Evolutionary conservation across 2,329 filamentous ascomycete species (phyloP), one percentile per base, ranked within the genome.

Genomic region (Ilyonectria robusta): DNA sequence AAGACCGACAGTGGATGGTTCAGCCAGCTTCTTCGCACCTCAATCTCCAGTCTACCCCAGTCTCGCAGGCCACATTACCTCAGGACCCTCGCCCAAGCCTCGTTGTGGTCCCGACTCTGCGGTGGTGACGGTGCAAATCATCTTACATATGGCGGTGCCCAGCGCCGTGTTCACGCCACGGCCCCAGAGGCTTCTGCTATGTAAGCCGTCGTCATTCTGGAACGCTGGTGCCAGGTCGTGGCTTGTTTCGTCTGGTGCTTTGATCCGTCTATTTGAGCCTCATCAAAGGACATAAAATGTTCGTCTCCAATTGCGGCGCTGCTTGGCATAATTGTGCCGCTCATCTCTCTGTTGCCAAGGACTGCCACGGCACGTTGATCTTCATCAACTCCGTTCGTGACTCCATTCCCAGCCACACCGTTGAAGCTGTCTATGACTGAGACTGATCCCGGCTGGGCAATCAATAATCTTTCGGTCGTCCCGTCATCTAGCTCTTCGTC

Each of bases 111-210:
- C 68, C 51, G 59, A 50, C 51, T 65, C 15, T 62, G 6, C 70
- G 72, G 70, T 74, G 70, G 56, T 62, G 37, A 59, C 70, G 72
- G 70, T 72, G 55, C 60, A 63, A 57, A 59, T 67, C 58, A 58
- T 40, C 23, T 42, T 19, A 55, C 31, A 26, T 23, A 60, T 51
- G 37, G 26, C 46, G 40, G 46, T 62, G 54, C 47, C 67, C 65
- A 55, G 57, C 51, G 60, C 55, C 47, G 50, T 62, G 65, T 63
- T 61, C 59, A 26, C 68, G 65, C 62, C 59, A 73, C 64, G 66
- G 60, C 63, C 66, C 59, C 47, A 53, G 55, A 53, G 37, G 54
- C 58, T 59, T 56, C 48, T 55, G 50, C 47, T 55, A 65, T 69
- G 46, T 70, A 42, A 64, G 54, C 29, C 35, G 40, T 56, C 63